A percentile compares a stretch with the other conserved stretches of the same genome.
These are phyloP conservation scores for Tolypocladium cylindrosporum DNA, from an alignment of 2,329 filamentous ascomycete genomes.

Conservation along the genomic window DNA sequence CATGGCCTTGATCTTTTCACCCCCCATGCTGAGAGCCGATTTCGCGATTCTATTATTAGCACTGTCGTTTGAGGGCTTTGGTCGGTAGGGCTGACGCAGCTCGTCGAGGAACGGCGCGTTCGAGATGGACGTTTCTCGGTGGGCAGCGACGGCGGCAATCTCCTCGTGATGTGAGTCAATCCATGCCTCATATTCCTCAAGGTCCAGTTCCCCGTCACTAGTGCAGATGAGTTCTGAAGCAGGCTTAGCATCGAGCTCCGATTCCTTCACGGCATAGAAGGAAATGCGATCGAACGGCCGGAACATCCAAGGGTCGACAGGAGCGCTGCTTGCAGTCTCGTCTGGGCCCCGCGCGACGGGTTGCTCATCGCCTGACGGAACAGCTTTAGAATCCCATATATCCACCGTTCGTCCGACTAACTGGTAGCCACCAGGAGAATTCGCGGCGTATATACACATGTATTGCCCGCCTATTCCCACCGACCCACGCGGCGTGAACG, in stretches of 20 bases:
- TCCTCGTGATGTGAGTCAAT: slow-evolving; percentile 15
- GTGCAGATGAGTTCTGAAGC: slow-evolving; percentile 14
- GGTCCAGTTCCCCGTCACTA: slow-evolving; percentile 16
- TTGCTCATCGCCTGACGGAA: not conserved
- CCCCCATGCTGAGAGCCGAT: not conserved
- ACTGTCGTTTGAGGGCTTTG: not conserved
- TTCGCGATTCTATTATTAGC: not conserved
- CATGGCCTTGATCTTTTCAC: slow-evolving; percentile 14
- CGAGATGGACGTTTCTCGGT: slow-evolving; percentile 15
- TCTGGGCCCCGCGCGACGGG: not conserved
- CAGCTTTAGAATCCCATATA: slow-evolving; percentile 18
- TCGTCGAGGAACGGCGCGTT: slow-evolving; percentile 18
- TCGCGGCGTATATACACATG: slow-evolving; percentile 28
- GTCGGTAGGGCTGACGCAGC: slow-evolving; percentile 14
- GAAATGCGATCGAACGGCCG: slow-evolving; percentile 22
- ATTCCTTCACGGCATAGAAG: slow-evolving; percentile 19
- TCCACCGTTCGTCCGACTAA: slow-evolving; percentile 23
- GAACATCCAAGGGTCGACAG: slow-evolving; percentile 15
- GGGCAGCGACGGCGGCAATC: slow-evolving; percentile 10
- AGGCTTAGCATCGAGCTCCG: slow-evolving; percentile 13
- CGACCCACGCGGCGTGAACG: slow-evolving; percentile 23
- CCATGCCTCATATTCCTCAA: slow-evolving; percentile 21
- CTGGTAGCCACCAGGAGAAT: slow-evolving; percentile 27
- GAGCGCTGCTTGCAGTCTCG: not conserved
- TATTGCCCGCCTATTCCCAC: slow-evolving; percentile 27